Percentiles rank a stretch among this genome's conserved stretches.
Evolutionary conservation across 257 asterid genomes (phyloP).

Genomic region (Jaltomata sinuosa): DNA sequence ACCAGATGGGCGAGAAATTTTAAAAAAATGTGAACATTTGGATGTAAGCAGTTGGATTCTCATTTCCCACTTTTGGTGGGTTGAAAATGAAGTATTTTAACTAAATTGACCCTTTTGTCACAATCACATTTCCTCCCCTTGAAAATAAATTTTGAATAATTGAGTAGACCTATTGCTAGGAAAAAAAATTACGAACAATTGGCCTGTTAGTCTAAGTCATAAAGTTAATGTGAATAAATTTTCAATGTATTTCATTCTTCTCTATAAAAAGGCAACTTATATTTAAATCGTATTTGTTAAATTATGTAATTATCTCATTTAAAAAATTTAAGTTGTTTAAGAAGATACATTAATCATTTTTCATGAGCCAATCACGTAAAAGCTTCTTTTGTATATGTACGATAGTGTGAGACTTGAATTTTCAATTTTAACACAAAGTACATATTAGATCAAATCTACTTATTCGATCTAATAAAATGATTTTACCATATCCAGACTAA

Average conservation of each 20-base stretch:
- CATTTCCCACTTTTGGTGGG: neutral
- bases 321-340: neutral
- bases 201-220: neutral
- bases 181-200: neutral
- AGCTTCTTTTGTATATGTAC: neutral
- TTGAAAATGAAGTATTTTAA: neutral
- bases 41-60: neutral
- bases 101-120: neutral
- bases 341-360: neutral
- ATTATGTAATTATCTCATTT: neutral
- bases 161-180: neutral
- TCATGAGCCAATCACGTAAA: neutral
- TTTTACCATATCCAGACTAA: too few species aligned
- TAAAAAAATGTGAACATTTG: neutral
- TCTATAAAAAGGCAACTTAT: neutral
- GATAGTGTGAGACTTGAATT: neutral
- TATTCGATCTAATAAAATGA: too few species aligned
- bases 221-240: neutral
- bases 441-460: too few species aligned
- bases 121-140: neutral
- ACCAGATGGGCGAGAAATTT: too few species aligned
- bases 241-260: neutral
- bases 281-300: neutral
- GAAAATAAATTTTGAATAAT: neutral
- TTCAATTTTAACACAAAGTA: too few species aligned